Conservation (phyloP, 495 filamentous ascomycete species). For the Umbilicaria muhlenbergii region DNA sequence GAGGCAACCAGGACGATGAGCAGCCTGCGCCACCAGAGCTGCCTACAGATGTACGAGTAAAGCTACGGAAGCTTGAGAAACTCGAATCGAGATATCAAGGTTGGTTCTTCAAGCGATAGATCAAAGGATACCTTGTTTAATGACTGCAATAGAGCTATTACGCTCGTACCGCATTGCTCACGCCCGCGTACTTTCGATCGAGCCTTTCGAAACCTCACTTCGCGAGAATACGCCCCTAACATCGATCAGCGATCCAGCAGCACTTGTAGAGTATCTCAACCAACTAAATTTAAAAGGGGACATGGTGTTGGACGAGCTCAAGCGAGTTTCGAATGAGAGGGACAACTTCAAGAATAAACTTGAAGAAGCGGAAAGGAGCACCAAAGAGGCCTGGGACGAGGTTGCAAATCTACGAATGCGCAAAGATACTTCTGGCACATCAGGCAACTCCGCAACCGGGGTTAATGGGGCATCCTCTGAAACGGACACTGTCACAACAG, state of each 20-base stretch:
- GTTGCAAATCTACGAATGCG: slow-evolving; percentile 31
- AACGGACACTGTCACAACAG: slow-evolving; percentile 5
- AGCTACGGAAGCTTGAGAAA: slow-evolving; percentile 58
- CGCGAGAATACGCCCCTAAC: slow-evolving; percentile 84
- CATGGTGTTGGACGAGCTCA: slow-evolving; percentile 87
- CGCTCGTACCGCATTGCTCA: slow-evolving; percentile 86
- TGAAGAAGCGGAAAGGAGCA: slow-evolving; percentile 49
- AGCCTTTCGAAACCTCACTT: slow-evolving; percentile 80
- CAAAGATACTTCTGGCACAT: slow-evolving; percentile 8
- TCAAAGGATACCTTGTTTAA: slow-evolving; percentile 6
- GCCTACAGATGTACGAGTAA: slow-evolving; percentile 51
- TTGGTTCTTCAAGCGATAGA: slow-evolving; percentile 22
- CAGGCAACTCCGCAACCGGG: slow-evolving; percentile 10
- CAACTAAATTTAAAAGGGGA: slow-evolving; percentile 73
- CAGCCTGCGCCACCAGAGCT: slow-evolving; percentile 37
- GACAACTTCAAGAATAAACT: slow-evolving; percentile 66
- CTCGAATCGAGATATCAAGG: slow-evolving; percentile 77
- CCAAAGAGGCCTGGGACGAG: slow-evolving; percentile 40
- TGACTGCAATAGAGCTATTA: slow-evolving; percentile 49
- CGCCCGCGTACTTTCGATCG: slow-evolving; percentile 66
- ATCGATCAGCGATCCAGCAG: slow-evolving; percentile 70
- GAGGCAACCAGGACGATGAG: background rate
- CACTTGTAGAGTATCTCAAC: slow-evolving; percentile 85
- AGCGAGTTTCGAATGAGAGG: slow-evolving; percentile 64
- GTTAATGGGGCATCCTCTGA: slow-evolving; percentile 8